These are phyloP conservation scores for Ganoderma resinaceum DNA, from an alignment of 1,284 basidiomycete genomes.

Conservation along the genomic window DNA sequence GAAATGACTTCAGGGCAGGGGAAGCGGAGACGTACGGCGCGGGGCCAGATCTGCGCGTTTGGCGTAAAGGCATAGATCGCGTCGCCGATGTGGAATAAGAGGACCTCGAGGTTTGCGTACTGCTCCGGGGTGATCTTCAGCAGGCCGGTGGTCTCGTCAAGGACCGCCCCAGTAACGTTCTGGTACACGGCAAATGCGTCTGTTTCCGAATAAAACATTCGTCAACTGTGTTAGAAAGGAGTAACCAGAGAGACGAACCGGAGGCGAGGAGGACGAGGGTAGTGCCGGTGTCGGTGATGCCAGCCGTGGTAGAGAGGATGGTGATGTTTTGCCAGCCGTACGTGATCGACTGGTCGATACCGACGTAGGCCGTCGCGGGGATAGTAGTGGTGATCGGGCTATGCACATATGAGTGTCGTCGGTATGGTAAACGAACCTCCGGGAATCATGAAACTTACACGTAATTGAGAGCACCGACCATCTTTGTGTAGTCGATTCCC, in stretches of 20 bases:
- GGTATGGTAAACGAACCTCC: too few relatives aligned
- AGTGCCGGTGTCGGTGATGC: conserved; percentile 40
- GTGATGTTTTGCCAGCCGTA: conserved; percentile 47
- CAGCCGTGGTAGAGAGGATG: conserved; percentile 34
- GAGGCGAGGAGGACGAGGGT: conserved; percentile 47
- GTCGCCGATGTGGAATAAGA: conserved; percentile 23
- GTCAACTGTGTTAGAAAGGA: too few relatives aligned
- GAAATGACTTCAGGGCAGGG: background rate
- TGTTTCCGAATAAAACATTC: too few relatives aligned
- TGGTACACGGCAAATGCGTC: conserved; percentile 23
- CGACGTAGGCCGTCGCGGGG: conserved; percentile 56
- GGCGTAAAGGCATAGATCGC: conserved; percentile 6
- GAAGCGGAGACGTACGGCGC: conserved; percentile 8
- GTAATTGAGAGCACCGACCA: background rate
- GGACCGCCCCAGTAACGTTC: conserved; percentile 32
- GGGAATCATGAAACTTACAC: background rate
- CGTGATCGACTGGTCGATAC: conserved; percentile 56
- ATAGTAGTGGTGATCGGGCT: conserved; percentile 55
- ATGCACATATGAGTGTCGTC: too few relatives aligned
- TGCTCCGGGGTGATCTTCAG: conserved; percentile 32
- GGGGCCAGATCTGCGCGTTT: conserved; percentile 18
- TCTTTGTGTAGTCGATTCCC: conserved; percentile 48
- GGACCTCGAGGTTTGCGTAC: conserved; percentile 32
- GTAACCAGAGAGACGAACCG: too few relatives aligned
- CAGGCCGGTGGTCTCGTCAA: conserved; percentile 34